Evolutionary conservation across 768 basidiomycete species (phyloP).

Genomic region (Austroboletus eburneus): DNA sequence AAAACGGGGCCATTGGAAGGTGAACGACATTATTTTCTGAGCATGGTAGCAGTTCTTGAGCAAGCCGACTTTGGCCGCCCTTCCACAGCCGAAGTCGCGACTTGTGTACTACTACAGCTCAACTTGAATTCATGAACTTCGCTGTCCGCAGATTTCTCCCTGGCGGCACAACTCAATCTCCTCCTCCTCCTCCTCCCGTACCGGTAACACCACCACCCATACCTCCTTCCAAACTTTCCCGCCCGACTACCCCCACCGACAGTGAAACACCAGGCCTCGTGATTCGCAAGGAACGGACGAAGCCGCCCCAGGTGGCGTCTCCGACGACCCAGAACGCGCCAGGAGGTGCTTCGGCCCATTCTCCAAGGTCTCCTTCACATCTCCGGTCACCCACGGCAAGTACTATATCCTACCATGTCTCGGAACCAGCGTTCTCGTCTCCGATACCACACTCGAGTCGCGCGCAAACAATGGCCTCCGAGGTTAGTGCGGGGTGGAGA

Average conservation of each 20-base stretch:
- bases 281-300: conserved; percentile 50
- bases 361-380: conserved; percentile 21
- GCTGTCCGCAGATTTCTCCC: conserved; percentile 65
- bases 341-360: conserved; percentile 25
- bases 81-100: no score
- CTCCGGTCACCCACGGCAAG: conserved; percentile 24
- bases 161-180: conserved; percentile 30
- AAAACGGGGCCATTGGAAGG: conserved; percentile 96
- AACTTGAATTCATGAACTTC: conserved; percentile 64
- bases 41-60: conserved; percentile 16
- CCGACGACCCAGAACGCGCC: conserved; percentile 21
- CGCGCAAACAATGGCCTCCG: no score
- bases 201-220: conserved; percentile 22
- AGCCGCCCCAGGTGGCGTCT: conserved; percentile 22
- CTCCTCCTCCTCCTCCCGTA: conserved; percentile 11
- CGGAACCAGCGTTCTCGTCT: no score
- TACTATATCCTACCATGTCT: conserved; percentile 19
- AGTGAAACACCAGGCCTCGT: conserved; percentile 33
- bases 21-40: conserved; percentile 69
- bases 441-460: no score
- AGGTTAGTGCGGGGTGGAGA: conserved; percentile 35
- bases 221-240: conserved; percentile 37
- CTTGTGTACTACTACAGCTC: no score
- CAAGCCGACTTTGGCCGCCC: no score
- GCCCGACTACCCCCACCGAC: conserved; percentile 27